Conservation (phyloP, 1,284 basidiomycete genomes). For the Ustilago vetiveriae region DNA sequence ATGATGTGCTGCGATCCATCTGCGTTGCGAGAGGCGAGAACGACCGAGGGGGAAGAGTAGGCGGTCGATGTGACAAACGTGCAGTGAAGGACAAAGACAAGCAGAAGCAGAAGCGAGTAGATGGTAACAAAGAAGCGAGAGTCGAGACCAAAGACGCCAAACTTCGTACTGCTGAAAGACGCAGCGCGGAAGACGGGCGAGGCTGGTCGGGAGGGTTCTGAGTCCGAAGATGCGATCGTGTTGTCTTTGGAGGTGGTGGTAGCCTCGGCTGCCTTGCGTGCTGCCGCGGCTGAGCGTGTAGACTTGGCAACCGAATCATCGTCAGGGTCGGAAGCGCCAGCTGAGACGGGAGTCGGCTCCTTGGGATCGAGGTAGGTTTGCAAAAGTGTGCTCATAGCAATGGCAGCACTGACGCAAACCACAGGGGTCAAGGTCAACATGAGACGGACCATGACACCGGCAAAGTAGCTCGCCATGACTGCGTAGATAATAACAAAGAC, state of each 20-base stretch:
- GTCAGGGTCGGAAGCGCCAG: slow-evolving; percentile 50
- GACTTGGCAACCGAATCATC: slow-evolving; percentile 62
- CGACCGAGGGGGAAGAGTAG: slow-evolving; percentile 97
- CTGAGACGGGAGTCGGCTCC: slow-evolving; percentile 70
- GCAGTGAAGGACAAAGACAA: slow-evolving; percentile 85
- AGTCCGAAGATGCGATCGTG: slow-evolving; percentile 4
- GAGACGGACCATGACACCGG: slow-evolving; percentile 97
- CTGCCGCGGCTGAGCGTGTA: slow-evolving; percentile 60
- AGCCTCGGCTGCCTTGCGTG: slow-evolving; percentile 65
- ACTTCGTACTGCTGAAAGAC: slow-evolving; percentile 42
- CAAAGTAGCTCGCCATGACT: slow-evolving; percentile 95
- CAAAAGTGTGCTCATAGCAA: slow-evolving; percentile 86
- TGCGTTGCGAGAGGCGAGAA: slow-evolving; percentile 80
- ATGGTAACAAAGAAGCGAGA: slow-evolving; percentile 80
- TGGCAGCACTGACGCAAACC: slow-evolving; percentile 88
- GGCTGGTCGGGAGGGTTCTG: slow-evolving; percentile 17
- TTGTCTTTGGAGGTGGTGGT: slow-evolving; percentile 14
- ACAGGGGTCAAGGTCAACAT: slow-evolving; percentile 93
- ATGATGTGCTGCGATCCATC: slow-evolving; percentile 95
- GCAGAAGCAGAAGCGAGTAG: slow-evolving; percentile 81
- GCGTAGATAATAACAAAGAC: slow-evolving; percentile 99
- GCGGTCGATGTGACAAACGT: slow-evolving; percentile 95
- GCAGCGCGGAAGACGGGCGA: slow-evolving; percentile 30
- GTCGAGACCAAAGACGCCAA: slow-evolving; percentile 86
- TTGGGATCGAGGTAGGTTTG: slow-evolving; percentile 84